Percentiles rank a stretch among this genome's conserved stretches.
These are phyloP conservation scores for Botrytis byssoidea DNA, from an alignment of 2,329 filamentous ascomycete species.

Conservation along the genomic window DNA sequence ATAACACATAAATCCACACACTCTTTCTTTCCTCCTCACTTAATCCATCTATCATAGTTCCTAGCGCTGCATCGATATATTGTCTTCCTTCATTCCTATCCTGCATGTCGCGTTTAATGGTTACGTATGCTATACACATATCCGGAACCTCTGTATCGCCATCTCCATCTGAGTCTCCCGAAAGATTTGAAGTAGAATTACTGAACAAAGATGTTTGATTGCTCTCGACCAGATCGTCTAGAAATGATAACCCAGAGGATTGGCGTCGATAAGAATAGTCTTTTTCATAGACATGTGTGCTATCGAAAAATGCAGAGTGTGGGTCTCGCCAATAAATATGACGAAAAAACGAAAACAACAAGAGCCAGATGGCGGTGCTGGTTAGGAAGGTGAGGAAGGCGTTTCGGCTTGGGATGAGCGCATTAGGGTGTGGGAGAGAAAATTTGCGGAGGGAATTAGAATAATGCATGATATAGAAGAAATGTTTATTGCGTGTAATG, in stretches of 20 bases:
- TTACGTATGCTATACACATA: slow-evolving; percentile 25
- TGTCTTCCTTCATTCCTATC: slow-evolving; percentile 24
- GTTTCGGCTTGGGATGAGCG: not conserved
- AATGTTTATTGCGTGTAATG: not conserved
- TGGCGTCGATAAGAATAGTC: slow-evolving; percentile 26
- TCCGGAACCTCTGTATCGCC: slow-evolving; percentile 14
- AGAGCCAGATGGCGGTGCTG: slow-evolving; percentile 13
- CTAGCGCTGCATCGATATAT: slow-evolving; percentile 29
- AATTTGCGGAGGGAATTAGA: not conserved
- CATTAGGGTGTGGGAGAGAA: not conserved
- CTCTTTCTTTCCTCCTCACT: slow-evolving; percentile 28
- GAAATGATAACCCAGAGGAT: slow-evolving; percentile 21
- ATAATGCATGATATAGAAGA: not conserved
- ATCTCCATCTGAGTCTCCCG: slow-evolving; percentile 4
- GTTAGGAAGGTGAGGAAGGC: not conserved
- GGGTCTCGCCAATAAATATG: slow-evolving; percentile 29
- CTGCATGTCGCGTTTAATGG: slow-evolving; percentile 20
- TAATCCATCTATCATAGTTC: slow-evolving; percentile 30
- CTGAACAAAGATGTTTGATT: slow-evolving; percentile 7
- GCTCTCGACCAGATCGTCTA: slow-evolving; percentile 5
- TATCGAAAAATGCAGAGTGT: slow-evolving; percentile 28
- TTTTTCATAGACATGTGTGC: slow-evolving; percentile 26
- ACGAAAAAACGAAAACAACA: slow-evolving; percentile 19
- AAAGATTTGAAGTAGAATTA: not conserved
- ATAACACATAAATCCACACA: slow-evolving; percentile 1